Evolutionary conservation across 192 early-diverging fungal species (phyloP), one percentile per base, ranked within the genome.

Genomic region (Umbelopsis sp.): DNA sequence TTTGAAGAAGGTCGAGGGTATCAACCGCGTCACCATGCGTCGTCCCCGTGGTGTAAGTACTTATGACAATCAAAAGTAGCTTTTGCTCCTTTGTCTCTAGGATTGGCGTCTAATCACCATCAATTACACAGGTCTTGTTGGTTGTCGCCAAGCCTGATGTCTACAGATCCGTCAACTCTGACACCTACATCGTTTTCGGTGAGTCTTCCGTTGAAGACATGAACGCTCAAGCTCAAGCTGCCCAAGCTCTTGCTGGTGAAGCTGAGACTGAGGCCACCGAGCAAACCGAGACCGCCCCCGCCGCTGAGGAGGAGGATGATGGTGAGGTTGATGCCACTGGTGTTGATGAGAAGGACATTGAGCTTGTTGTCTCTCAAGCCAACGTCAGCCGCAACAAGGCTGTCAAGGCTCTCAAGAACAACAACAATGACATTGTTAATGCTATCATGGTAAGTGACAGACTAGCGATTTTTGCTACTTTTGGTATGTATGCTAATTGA

Each of bases 161-260:
- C 66, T 98, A 91, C 92, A 96, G 92, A 87, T 90, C 86, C 76
- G 76, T 86, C 64, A 88, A 86, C 85, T 91, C 90, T 72, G 95
- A 97, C 78, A 96, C 93, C 70, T 94, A 95, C 89, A 91, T 98
- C 72, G 94, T 99, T 67, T 98, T 98, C 78, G 97, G 96, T 81
- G 95, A 98, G 85, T 91, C 93, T 58, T 89, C 91, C 75, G 81
- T 91, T 61, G 95, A 97, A 78, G 93, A 99, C 84, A 53, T 92
- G 70, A 90, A 83, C 80, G 81, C 88, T 70, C 87, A 89, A 82
- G 87, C 90, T 68, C 91, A 93, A 81, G 85, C 80, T 68, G 78
- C 75, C 25, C 68, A 74, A 73, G 66, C 78, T 70, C 78, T 77
- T 21, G 81, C 71, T 65, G 78, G 73, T 51, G 83, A 77, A 22